phyloP scores from a whole-genome alignment of 2,329 filamentous ascomycete genomes.

The Rhinocladiella mackenziei region DNA sequence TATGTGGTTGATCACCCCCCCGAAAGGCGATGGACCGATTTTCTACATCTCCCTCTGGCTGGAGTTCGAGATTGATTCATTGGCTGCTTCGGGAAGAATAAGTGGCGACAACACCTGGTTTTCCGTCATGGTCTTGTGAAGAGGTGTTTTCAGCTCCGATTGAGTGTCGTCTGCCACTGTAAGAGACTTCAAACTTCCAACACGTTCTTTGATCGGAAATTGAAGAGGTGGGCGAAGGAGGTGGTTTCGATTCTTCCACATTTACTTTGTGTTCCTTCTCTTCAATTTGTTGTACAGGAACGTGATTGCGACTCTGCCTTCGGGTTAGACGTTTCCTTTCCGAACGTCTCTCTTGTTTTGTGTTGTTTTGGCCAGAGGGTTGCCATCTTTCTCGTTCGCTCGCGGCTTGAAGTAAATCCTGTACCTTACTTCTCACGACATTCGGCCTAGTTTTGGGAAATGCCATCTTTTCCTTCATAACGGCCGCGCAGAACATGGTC shows the following conservation, averaged over 20 bases:
- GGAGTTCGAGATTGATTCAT: slow-evolving; percentile 14
- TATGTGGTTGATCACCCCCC: slow-evolving; percentile 15
- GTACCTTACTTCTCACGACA: slow-evolving; percentile 24
- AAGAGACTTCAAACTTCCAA: slow-evolving; percentile 2
- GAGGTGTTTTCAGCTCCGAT: slow-evolving; percentile 12
- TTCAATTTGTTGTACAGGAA: slow-evolving; percentile 10
- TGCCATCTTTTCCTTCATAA: slow-evolving; percentile 12
- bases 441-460: slow-evolving; percentile 12
- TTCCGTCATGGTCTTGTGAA: slow-evolving; percentile 21
- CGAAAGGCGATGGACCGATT: slow-evolving; percentile 18
- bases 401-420: slow-evolving; percentile 21
- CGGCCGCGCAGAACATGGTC: not conserved
- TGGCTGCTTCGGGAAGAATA: slow-evolving; percentile 5
- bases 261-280: slow-evolving; percentile 6
- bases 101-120: slow-evolving; percentile 19
- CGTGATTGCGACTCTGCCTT: slow-evolving; percentile 11
- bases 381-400: slow-evolving; percentile 22
- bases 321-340: slow-evolving; percentile 18
- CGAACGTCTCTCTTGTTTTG: slow-evolving; percentile 11
- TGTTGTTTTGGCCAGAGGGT: no score
- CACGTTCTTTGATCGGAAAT: slow-evolving; percentile 8
- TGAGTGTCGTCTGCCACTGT: slow-evolving; percentile 3
- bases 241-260: slow-evolving; percentile 6
- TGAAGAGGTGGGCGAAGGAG: slow-evolving; percentile 9
- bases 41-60: slow-evolving; percentile 18